Evolutionary conservation across 1,139 yeast species (phyloP), one percentile per base, ranked within the genome.

Genomic region (Suhomyces ambrosiae): DNA sequence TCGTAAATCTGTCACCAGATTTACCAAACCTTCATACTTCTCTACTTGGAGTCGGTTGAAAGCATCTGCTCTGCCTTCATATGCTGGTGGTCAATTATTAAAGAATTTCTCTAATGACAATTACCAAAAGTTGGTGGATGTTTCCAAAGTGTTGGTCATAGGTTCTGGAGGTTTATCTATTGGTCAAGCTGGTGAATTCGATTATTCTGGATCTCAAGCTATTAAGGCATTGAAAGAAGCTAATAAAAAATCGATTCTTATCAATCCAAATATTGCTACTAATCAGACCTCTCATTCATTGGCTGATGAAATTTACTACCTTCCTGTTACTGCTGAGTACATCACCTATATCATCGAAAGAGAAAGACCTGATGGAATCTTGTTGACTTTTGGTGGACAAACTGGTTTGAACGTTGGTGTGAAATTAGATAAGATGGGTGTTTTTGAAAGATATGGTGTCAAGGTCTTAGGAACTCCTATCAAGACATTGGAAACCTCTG

Each of bases 171-270:
- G 98, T 32, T 75, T 92, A 45, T 86, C 96, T 37, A 92, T 92
- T 60, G 99, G 99, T 41, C 99, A 92, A 68, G 99, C 99, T 32
- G 99, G 99, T 54, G 99, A 92, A 66, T 92, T 92, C 54, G 99
- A 92, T 64, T 92, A 92, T 68, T 87, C 96, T 27, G 97, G 97
- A 42, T 89, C 97, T 14, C 97, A 90, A 68, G 97, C 97, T 35
- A 90, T 90, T 61, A 90, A 90, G 65, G 98, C 98, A 7, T 72
- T 92, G 54, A 86, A 80, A 60, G 97, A 92, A 67, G 95, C 95
- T 38, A 78, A 86, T 57, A 90, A 87, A 58, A 63, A 79, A 57
- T 82, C 96, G 15, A 85, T 92, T 50, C 76, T 92, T 56, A 88
- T 92, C 59, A 92, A 92, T 64, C 98, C 98, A 45, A 92, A 92